Base-by-base conservation (phyloP, 2,329 filamentous ascomycete genomes). In the Nigrospora osmanthi region DNA sequence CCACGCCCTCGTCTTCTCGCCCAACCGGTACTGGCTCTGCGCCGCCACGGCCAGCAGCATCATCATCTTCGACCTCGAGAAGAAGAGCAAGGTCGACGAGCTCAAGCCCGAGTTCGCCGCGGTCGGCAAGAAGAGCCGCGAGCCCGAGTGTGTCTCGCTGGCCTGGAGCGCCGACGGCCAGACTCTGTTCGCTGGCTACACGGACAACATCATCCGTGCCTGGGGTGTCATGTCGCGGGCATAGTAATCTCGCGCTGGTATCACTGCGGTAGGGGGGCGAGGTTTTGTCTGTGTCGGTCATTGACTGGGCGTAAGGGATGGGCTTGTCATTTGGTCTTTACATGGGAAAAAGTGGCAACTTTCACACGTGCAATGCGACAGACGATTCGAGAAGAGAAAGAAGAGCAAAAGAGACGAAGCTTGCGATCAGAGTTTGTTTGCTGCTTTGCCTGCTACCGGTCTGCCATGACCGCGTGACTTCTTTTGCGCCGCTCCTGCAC, bases 41-140 rank as follows among this genome's bases (percentile, higher is more conserved):
- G 93, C 93, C 68, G 93, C 93, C 69, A 98, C 93, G 55, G 81
- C 89, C 68, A 88, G 82, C 77, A 89, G 83, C 82, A 97, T 98
- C 83, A 96, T 96, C 83, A 97, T 98, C 82, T 98, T 98, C 78
- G 93, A 98, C 69, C 84, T 98, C 61, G 93, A 98, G 89, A 98
- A 98, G 90, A 98, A 98, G 90, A 94, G 85, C 86, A 97, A 96
- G 87, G 91, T 97, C 68, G 91, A 97, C 65, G 93, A 97, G 84
- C 85, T 98, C 73, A 96, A 95, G 86, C 91, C 91, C 60, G 93
- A 98, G 73, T 95, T 93, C 80, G 80, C 89, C 67, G 81, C 89
- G 69, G 85, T 89, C 69, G 88, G 90, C 78, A 95, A 95, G 89
- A 97, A 97, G 89, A 89, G 85, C 83, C 84, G 90, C 69, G 91